Evolutionary conservation across 2,329 filamentous ascomycete species (phyloP).

Genomic region (Knufia fluminis): DNA sequence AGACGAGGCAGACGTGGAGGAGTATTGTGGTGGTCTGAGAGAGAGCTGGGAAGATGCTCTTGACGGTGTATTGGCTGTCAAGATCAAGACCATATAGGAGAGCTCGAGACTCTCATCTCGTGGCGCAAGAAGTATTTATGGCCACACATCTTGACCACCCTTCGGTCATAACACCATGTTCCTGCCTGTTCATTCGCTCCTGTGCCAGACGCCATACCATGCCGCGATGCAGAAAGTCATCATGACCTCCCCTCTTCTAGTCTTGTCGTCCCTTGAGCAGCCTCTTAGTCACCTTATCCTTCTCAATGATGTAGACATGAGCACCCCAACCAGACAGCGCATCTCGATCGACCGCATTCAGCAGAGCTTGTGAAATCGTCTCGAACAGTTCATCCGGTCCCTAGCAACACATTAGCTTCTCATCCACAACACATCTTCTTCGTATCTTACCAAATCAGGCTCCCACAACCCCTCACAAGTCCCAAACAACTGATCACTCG

Average conservation of each 20-base stretch:
- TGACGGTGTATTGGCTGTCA: slow-evolving; percentile 29
- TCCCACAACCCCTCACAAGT: slow-evolving; percentile 98
- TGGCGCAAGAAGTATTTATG: not conserved
- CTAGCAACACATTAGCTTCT: slow-evolving; percentile 35
- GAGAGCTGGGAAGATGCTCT: slow-evolving; percentile 41
- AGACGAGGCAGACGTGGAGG: slow-evolving; percentile 32
- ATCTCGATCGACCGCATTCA: slow-evolving; percentile 94
- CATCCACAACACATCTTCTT: not conserved
- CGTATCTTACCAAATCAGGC: slow-evolving; percentile 70
- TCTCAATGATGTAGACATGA: slow-evolving; percentile 98
- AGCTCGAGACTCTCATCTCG: not conserved
- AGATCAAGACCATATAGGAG: slow-evolving; percentile 11
- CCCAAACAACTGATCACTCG: slow-evolving; percentile 94
- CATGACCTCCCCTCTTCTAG: slow-evolving; percentile 36
- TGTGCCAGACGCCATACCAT: slow-evolving; percentile 7
- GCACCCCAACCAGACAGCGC: slow-evolving; percentile 96
- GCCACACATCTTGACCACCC: not conserved
- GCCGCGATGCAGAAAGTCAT: not conserved
- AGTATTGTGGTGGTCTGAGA: slow-evolving; percentile 36
- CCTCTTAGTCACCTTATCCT: slow-evolving; percentile 98
- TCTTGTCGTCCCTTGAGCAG: slow-evolving; percentile 97
- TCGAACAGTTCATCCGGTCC: slow-evolving; percentile 92
- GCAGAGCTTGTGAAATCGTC: slow-evolving; percentile 88
- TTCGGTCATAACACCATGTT: not conserved
- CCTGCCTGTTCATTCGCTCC: not conserved